These are phyloP conservation scores for Ceratobasidium theobromae DNA, from an alignment of 1,284 basidiomycete species.

Conservation along the genomic window DNA sequence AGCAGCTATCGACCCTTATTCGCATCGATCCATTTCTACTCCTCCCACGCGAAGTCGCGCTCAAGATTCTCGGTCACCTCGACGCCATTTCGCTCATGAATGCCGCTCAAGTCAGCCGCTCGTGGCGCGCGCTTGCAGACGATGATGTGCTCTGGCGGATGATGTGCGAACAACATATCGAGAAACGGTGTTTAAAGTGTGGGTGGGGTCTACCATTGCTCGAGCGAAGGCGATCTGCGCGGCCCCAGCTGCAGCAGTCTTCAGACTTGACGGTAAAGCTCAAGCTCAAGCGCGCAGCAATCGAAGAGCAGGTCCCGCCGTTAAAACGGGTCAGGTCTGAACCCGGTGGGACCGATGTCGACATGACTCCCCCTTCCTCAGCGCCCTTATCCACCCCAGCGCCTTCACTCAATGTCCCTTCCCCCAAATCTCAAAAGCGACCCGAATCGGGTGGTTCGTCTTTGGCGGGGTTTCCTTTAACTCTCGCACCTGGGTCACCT, in stretches of 20 bases:
- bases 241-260: slow-evolving; percentile 31
- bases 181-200: slow-evolving; percentile 95
- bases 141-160: slow-evolving; percentile 95
- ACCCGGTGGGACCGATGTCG: not conserved
- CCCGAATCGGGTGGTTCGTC: not conserved
- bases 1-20: slow-evolving; percentile 88
- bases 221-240: slow-evolving; percentile 64
- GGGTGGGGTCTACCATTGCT: slow-evolving; percentile 96
- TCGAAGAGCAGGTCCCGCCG: not conserved
- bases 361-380: slow-evolving; percentile 31
- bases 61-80: slow-evolving; percentile 89
- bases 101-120: slow-evolving; percentile 88
- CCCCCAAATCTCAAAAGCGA: slow-evolving; percentile 42
- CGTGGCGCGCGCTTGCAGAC: slow-evolving; percentile 89
- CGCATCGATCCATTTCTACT: slow-evolving; percentile 93
- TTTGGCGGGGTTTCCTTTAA: not conserved
- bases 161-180: slow-evolving; percentile 99
- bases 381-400: slow-evolving; percentile 45
- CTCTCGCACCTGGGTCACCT: slow-evolving; percentile 35
- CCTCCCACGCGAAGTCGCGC: slow-evolving; percentile 86
- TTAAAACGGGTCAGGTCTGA: slow-evolving; percentile 11
- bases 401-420: slow-evolving; percentile 44
- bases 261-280: no score
- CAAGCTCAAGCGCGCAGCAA: slow-evolving; percentile 10
- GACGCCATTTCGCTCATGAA: slow-evolving; percentile 95